A percentile compares a stretch with the other conserved stretches of the same genome.
Evolutionary conservation across 192 early-diverging fungal species (phyloP).

Genomic region (Linnemannia schmuckeri): DNA sequence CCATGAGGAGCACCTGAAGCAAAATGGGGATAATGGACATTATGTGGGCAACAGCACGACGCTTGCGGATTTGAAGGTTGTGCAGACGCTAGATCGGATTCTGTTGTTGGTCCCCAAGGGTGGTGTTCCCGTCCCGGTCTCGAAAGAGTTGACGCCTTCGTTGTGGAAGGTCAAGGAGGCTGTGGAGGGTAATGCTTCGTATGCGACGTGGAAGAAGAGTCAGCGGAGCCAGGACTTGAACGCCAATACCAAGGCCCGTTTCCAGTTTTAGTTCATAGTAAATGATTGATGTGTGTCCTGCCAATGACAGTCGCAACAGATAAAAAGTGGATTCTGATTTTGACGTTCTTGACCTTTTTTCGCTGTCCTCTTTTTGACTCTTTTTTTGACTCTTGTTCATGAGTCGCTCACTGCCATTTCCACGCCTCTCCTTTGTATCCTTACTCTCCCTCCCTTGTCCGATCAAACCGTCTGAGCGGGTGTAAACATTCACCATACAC

Average conservation of each 20-base stretch:
- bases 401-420: no score
- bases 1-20: constrained; percentile 55
- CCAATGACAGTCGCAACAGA: no score
- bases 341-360: no score
- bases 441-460: no score
- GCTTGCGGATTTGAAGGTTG: constrained; percentile 56
- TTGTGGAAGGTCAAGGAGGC: constrained; percentile 28
- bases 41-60: constrained; percentile 62
- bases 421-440: no score
- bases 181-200: background rate
- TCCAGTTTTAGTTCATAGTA: background rate
- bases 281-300: no score
- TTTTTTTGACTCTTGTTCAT: no score
- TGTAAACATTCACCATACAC: no score
- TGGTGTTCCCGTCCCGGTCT: constrained; percentile 8
- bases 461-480: no score
- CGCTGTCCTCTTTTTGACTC: no score
- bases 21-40: constrained; percentile 68
- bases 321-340: no score
- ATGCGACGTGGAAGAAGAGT: constrained; percentile 16
- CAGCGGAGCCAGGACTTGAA: constrained; percentile 2
- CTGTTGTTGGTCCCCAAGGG: constrained; percentile 22
- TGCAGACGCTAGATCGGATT: constrained; percentile 12
- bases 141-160: constrained; percentile 8
- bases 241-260: constrained; percentile 17